These are phyloP conservation scores for Neonectria neomacrospora DNA, from an alignment of 2,329 filamentous ascomycete genomes.

Conservation along the genomic window DNA sequence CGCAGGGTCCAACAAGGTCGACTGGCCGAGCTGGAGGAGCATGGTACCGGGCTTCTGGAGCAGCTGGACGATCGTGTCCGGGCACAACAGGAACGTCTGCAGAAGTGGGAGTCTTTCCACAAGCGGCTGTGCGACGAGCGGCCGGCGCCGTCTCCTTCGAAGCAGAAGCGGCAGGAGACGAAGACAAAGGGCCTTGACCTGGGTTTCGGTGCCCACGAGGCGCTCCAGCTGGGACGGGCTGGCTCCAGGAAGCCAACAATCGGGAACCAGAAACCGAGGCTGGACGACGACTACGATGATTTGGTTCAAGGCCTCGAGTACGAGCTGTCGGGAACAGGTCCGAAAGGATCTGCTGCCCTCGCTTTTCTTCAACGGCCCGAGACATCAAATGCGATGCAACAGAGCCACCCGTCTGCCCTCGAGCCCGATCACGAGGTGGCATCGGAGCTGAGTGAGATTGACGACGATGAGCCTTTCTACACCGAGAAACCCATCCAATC, in stretches of 20 bases:
- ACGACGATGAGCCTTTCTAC: constrained; percentile 53
- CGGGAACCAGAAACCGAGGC: constrained; percentile 30
- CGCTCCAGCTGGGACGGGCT: constrained; percentile 55
- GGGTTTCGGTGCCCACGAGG: constrained; percentile 64
- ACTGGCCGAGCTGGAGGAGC: constrained; percentile 66
- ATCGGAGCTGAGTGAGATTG: constrained; percentile 65
- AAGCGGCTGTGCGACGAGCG: constrained; percentile 56
- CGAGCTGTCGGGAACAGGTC: constrained; percentile 51
- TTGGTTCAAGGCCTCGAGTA: constrained; percentile 56
- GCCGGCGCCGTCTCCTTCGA: constrained; percentile 37
- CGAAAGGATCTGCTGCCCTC: constrained; percentile 27
- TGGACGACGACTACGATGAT: constrained; percentile 56
- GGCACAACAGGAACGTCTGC: constrained; percentile 74
- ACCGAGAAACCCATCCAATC: constrained; percentile 38
- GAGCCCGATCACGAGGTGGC: constrained; percentile 48
- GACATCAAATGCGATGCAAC: neutral
- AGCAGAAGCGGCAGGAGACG: constrained; percentile 36
- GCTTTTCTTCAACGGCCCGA: constrained; percentile 40
- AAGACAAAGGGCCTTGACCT: constrained; percentile 61
- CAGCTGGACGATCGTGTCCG: constrained; percentile 76
- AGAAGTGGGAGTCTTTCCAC: constrained; percentile 78
- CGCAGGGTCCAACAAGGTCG: constrained; percentile 69
- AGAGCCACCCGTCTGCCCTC: constrained; percentile 12
- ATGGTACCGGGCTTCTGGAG: constrained; percentile 67
- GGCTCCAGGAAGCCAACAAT: constrained; percentile 45